Percentiles rank a stretch among this genome's conserved stretches.
These are phyloP conservation scores for Plasmodium chabaudi DNA, from an alignment of 169 alveolate genomes.

Conservation along the genomic window DNA sequence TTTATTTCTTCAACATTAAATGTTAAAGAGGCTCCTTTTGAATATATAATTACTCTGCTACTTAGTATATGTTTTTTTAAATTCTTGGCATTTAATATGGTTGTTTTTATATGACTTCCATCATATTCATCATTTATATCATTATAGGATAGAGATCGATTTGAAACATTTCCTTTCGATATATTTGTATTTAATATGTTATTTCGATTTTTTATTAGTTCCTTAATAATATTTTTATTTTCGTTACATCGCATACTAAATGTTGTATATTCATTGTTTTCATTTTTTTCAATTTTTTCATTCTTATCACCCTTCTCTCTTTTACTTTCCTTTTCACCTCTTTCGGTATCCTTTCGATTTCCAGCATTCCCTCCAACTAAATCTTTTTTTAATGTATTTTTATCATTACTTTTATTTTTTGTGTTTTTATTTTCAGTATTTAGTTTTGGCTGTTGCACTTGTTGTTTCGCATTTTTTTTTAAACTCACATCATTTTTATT, in stretches of 20 bases:
- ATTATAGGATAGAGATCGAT: neutral
- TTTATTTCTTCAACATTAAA: constrained; percentile 61
- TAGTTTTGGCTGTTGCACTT: neutral
- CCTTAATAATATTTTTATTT: constrained; percentile 34
- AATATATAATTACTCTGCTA: constrained; percentile 46
- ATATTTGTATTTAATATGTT: neutral
- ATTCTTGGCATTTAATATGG: constrained; percentile 53
- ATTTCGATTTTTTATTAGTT: constrained; percentile 33
- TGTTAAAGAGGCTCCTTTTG: constrained; percentile 53
- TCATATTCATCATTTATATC: constrained; percentile 3
- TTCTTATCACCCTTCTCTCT: neutral
- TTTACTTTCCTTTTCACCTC: neutral
- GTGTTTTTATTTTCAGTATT: constrained; percentile 1
- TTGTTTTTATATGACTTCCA: constrained; percentile 24
- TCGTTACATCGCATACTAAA: constrained; percentile 43
- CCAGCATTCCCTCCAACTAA: neutral
- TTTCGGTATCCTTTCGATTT: neutral
- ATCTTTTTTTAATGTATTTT: neutral
- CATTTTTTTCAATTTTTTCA: neutral
- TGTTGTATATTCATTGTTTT: constrained; percentile 43
- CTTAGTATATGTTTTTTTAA: constrained; percentile 54
- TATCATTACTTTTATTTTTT: constrained; percentile 1
- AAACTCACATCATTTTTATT: constrained; percentile 9
- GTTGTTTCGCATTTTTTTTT: constrained; percentile 11
- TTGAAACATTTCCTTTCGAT: neutral